A percentile compares a stretch with the other conserved stretches of the same genome.
These are phyloP conservation scores for Globisporangium parvum DNA, from an alignment of 352 stramenopile species.

Conservation along the genomic window DNA sequence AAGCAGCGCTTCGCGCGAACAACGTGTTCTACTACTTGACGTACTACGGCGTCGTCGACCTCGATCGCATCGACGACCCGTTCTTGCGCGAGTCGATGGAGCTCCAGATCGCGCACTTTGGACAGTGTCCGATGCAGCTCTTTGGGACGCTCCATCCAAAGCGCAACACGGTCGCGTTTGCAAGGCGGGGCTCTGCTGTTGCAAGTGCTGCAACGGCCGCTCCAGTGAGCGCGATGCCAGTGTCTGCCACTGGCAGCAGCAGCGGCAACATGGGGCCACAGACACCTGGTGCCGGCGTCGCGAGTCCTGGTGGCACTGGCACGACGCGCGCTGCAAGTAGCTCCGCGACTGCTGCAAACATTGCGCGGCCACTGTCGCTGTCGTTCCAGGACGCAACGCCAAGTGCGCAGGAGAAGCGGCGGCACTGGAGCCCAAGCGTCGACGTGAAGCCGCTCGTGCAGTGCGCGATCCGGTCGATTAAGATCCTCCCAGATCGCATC, in stretches of 20 bases:
- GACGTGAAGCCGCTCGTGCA: slow-evolving; percentile 52
- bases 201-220: slow-evolving; percentile 6
- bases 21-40: slow-evolving; percentile 96
- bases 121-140: slow-evolving; percentile 96
- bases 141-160: slow-evolving; percentile 76
- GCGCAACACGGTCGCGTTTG: slow-evolving; percentile 31
- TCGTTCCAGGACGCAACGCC: slow-evolving; percentile 58
- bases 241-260: slow-evolving; percentile 1
- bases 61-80: slow-evolving; percentile 95
- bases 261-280: background rate
- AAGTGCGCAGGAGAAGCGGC: slow-evolving; percentile 46
- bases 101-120: slow-evolving; percentile 98
- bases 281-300: background rate
- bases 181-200: slow-evolving; percentile 12
- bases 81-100: slow-evolving; percentile 92
- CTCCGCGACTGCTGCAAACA: slow-evolving; percentile 13
- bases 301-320: background rate
- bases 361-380: slow-evolving; percentile 47
- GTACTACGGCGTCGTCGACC: slow-evolving; percentile 93
- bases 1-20: slow-evolving; percentile 89
- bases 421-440: slow-evolving; percentile 53
- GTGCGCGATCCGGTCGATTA: slow-evolving; percentile 52
- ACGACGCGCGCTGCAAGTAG: background rate
- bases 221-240: slow-evolving; percentile 3
- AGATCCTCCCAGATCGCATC: slow-evolving; percentile 71